Conservation (phyloP, 202 grass and related monocot genomes). For the Eragrostis tef region DNA sequence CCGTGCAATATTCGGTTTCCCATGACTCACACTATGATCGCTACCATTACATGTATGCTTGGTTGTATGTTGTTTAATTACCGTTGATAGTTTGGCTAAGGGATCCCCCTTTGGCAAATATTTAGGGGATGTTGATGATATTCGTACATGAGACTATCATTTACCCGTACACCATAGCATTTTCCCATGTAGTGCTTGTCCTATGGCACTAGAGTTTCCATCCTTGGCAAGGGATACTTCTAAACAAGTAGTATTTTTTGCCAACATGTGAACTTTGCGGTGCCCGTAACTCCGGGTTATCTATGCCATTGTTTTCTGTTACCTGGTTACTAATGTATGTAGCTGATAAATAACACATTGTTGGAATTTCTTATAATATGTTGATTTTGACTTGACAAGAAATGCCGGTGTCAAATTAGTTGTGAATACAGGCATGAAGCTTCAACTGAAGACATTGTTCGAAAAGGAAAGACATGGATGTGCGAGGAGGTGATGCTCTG, state of each 20-base stretch:
- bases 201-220: neutral
- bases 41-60: too few relatives aligned
- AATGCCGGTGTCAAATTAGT: neutral
- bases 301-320: neutral
- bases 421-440: neutral
- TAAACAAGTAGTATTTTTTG: neutral
- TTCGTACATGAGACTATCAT: neutral
- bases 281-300: neutral
- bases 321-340: neutral
- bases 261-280: too few relatives aligned
- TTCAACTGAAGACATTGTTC: constrained; percentile 7
- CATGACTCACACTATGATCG: neutral
- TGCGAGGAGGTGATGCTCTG: neutral
- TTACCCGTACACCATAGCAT: neutral
- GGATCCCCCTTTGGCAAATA: neutral
- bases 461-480: constrained; percentile 18
- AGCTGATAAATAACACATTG: neutral
- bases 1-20: neutral
- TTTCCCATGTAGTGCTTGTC: neutral
- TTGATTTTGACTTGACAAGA: neutral
- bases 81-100: neutral
- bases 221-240: neutral
- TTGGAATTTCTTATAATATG: neutral
- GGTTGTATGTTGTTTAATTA: neutral
- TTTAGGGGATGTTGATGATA: neutral